Percentiles rank a stretch among this genome's conserved stretches.
phyloP scores from a whole-genome alignment of 2,329 filamentous ascomycete species.

The Diaporthe sp. region DNA sequence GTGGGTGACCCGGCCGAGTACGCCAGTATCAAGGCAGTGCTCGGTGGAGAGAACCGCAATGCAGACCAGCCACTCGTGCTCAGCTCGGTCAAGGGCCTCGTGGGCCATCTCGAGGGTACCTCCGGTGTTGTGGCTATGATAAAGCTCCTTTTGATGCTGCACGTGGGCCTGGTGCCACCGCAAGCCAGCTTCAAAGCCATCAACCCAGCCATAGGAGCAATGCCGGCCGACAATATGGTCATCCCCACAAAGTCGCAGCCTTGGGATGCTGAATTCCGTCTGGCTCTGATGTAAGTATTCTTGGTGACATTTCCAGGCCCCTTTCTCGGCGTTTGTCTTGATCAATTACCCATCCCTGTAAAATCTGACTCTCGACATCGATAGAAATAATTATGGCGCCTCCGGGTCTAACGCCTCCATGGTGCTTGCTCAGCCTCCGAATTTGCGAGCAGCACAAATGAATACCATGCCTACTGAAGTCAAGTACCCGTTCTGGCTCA shows the following conservation, averaged over 20 bases:
- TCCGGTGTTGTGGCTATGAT: slow-evolving; percentile 45
- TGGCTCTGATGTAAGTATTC: slow-evolving; percentile 43
- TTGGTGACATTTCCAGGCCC: not conserved
- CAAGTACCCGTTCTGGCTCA: slow-evolving; percentile 25
- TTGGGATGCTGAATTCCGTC: slow-evolving; percentile 43
- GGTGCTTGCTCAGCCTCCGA: slow-evolving; percentile 42
- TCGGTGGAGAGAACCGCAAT: slow-evolving; percentile 42
- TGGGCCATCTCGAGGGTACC: slow-evolving; percentile 29
- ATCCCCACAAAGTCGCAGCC: slow-evolving; percentile 41
- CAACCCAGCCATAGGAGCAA: slow-evolving; percentile 8
- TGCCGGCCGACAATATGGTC: slow-evolving; percentile 46
- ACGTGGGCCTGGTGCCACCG: slow-evolving; percentile 47
- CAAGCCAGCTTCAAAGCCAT: slow-evolving; percentile 52
- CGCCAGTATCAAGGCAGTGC: slow-evolving; percentile 50
- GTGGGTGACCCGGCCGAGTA: slow-evolving; percentile 55
- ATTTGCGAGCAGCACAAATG: slow-evolving; percentile 39
- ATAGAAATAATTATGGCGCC: slow-evolving; percentile 55
- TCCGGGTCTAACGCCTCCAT: slow-evolving; percentile 49
- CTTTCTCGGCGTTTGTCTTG: not conserved
- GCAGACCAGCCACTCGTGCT: not conserved
- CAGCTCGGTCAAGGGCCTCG: slow-evolving; percentile 30
- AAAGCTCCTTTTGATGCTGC: slow-evolving; percentile 51
- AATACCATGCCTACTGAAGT: not conserved
- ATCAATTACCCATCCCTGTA: too few species aligned
- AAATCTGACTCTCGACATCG: not conserved